These are phyloP conservation scores for Rhodamnia argentea DNA, from an alignment of 345 rosid species.

Conservation along the genomic window DNA sequence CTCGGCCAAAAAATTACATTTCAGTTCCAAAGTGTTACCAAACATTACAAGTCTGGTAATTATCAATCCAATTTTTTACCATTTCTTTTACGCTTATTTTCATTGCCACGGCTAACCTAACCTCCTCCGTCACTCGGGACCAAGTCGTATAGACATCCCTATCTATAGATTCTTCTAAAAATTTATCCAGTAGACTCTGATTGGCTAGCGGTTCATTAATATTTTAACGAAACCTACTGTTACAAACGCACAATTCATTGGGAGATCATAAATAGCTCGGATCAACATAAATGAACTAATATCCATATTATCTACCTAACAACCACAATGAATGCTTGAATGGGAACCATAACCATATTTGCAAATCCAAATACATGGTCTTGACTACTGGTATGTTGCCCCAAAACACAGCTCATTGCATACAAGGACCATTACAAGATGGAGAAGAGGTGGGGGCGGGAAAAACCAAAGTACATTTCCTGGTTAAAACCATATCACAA, in stretches of 20 bases:
- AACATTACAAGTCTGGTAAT: not conserved
- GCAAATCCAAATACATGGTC: not conserved
- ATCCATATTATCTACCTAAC: not conserved
- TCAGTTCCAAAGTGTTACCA: not conserved
- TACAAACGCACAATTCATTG: not conserved
- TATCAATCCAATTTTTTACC: not conserved
- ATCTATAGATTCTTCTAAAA: not conserved
- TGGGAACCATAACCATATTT: not conserved
- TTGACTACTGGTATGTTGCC: not conserved
- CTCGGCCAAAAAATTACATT: not conserved
- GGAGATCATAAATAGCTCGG: not conserved
- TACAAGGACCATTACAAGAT: not conserved
- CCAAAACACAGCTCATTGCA: not conserved
- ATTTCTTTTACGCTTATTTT: not conserved
- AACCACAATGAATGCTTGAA: not conserved
- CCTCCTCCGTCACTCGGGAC: not conserved
- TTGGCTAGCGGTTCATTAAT: not conserved
- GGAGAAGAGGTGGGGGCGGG: not conserved
- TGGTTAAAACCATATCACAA: not conserved
- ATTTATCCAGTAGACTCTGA: not conserved
- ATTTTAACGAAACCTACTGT: not conserved
- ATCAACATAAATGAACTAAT: not conserved
- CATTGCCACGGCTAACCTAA: not conserved
- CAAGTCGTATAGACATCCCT: not conserved
- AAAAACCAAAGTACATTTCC: not conserved